Conservation (phyloP, 768 basidiomycete genomes). For the Russula brevipes region DNA sequence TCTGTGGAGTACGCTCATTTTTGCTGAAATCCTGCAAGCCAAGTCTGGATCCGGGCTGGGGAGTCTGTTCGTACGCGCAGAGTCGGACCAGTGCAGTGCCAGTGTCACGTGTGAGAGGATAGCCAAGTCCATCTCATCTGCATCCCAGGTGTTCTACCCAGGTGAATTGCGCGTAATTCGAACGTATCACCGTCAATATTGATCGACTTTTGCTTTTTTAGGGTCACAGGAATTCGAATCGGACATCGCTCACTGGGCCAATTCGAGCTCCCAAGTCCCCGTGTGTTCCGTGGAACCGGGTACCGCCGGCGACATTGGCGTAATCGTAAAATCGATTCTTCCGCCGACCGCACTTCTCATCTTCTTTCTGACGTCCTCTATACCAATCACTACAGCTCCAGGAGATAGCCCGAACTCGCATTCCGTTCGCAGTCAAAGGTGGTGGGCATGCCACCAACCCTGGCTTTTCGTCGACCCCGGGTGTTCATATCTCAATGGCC, state of each 20-base stretch:
- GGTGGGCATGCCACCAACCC: slow-evolving; percentile 26
- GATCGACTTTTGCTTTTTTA: not conserved
- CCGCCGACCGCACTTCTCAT: no score
- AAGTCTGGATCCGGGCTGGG: not conserved
- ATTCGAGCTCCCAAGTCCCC: slow-evolving; percentile 18
- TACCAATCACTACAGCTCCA: not conserved
- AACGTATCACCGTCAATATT: no score
- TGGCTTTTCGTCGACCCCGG: slow-evolving; percentile 28
- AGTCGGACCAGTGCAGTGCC: not conserved
- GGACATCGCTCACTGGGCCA: slow-evolving; percentile 20
- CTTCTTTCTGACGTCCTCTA: not conserved
- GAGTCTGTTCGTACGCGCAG: not conserved
- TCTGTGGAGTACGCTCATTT: not conserved
- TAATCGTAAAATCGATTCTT: slow-evolving; percentile 2
- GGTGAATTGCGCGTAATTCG: not conserved
- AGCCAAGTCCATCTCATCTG: not conserved
- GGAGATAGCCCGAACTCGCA: not conserved
- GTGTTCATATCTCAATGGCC: slow-evolving; percentile 27
- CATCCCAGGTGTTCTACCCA: slow-evolving; percentile 9
- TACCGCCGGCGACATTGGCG: slow-evolving; percentile 15
- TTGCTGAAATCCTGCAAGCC: not conserved
- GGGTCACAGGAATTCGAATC: slow-evolving; percentile 7
- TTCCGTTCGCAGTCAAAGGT: slow-evolving; percentile 24
- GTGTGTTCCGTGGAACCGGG: slow-evolving; percentile 24
- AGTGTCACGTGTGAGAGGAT: not conserved